phyloP scores from a whole-genome alignment of 345 rosid species.

The Passiflora organensis region DNA sequence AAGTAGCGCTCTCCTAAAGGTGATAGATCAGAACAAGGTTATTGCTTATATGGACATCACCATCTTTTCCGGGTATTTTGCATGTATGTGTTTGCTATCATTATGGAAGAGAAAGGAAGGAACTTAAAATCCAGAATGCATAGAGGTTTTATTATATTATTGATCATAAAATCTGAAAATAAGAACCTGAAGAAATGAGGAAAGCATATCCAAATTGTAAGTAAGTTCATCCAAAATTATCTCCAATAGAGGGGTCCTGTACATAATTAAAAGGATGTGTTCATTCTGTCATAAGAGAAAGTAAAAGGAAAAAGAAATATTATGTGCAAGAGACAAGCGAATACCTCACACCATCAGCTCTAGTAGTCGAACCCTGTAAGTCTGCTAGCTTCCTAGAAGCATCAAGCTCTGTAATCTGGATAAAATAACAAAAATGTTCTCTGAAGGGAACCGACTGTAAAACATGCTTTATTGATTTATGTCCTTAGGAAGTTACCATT shows the following conservation, averaged over 20 bases:
- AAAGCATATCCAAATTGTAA: slow-evolving; percentile 46
- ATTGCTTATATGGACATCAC: neutral
- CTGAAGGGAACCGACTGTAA: neutral
- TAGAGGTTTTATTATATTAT: too few species aligned
- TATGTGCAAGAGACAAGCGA: slow-evolving; percentile 7
- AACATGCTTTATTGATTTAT: slow-evolving; percentile 2
- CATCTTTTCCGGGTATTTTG: neutral
- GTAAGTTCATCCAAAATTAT: slow-evolving; percentile 67
- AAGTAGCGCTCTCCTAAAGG: neutral
- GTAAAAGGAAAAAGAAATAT: slow-evolving; percentile 4
- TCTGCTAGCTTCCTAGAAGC: slow-evolving; percentile 61
- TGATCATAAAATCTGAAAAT: neutral
- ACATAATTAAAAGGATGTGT: slow-evolving; percentile 13
- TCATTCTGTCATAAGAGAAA: neutral
- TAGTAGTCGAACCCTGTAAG: slow-evolving; percentile 42
- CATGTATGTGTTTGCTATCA: neutral
- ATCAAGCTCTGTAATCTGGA: slow-evolving; percentile 83
- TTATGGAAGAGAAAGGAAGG: neutral
- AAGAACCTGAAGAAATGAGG: slow-evolving; percentile 60
- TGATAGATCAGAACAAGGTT: neutral
- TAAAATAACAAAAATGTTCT: slow-evolving; percentile 11
- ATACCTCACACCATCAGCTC: slow-evolving; percentile 83
- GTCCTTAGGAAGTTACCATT: slow-evolving; percentile 33
- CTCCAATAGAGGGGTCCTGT: slow-evolving; percentile 68
- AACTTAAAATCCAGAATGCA: neutral